Evolutionary conservation across 2,329 filamentous ascomycete species (phyloP), one percentile per base, ranked within the genome.

Genomic region (Penicillium sp.): DNA sequence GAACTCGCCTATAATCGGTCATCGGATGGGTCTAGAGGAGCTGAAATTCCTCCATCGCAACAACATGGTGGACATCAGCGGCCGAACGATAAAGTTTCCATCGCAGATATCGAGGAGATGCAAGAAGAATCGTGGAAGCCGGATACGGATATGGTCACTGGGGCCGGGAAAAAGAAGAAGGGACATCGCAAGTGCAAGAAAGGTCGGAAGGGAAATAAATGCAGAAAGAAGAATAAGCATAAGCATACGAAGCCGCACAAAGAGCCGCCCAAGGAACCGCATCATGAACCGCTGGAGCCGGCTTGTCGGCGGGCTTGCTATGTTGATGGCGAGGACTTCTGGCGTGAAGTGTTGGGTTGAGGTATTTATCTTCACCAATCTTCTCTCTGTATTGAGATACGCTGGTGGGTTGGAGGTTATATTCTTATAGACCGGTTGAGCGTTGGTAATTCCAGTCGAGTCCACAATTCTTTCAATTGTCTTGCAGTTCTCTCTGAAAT

Each of bases 1-100:
- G 71, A 77, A 51, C 49, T 75, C 37, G 66, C 65, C 4, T 76
- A 72, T 52, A 77, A 77, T 44, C 48, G 63, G 8, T 69, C 68
- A 18, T 56, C 58, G 6, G 54, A 54, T 47, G 33, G 42, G 10
- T 44, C 37, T 37, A 39, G 39, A 8, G n/a, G 24, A 2, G 37
- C 30, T 5, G 27, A 43, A 0, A 30, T 53, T 18, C 55, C 57
- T 13, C 33, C 46, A 9, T 52, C 51, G 18, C 39, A 54, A 27
- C 48, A 43, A 40, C 56, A 55, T 49, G 54, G 54, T 18, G 61
- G 50, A 15, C 58, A 59, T 18, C 49, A 62, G 21, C 17, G 10
- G n/a, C 30, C 50, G 12, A 9, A 26, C 12, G 26, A 9, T 5
- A 55, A 53, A 12, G 15, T 17, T 3, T 42, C 56, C 27, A 12